A percentile compares a stretch with the other conserved stretches of the same genome.
Evolutionary conservation across 345 rosid species (phyloP).

Genomic region (Lenwebbia sp.): DNA sequence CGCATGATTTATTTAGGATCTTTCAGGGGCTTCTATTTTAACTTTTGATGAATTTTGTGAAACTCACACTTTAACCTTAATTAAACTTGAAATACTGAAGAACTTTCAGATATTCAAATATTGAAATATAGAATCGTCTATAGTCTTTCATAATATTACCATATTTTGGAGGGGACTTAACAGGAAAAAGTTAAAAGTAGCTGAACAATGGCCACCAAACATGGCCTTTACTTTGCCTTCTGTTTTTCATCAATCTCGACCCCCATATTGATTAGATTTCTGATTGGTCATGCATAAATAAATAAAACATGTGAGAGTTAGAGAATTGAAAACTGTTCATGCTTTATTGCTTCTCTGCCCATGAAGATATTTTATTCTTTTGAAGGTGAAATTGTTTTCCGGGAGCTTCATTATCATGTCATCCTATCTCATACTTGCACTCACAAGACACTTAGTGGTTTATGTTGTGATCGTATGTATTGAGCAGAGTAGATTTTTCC

Average conservation of each 20-base stretch:
- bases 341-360: background rate
- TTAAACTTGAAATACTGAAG: background rate
- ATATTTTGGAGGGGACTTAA: background rate
- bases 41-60: background rate
- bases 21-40: background rate
- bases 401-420: background rate
- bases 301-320: background rate
- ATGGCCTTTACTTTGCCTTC: background rate
- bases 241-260: background rate
- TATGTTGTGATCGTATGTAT: background rate
- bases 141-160: background rate
- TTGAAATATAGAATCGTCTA: background rate
- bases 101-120: background rate
- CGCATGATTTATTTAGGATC: background rate
- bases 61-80: background rate
- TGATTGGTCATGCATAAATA: background rate
- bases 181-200: background rate
- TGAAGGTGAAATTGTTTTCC: background rate
- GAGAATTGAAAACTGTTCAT: background rate
- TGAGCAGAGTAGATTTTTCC: background rate
- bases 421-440: background rate
- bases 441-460: background rate
- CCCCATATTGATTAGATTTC: background rate
- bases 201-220: background rate
- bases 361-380: background rate